Evolutionary conservation across 1,284 basidiomycete species (phyloP).

Genomic region (Malassezia sp.): DNA sequence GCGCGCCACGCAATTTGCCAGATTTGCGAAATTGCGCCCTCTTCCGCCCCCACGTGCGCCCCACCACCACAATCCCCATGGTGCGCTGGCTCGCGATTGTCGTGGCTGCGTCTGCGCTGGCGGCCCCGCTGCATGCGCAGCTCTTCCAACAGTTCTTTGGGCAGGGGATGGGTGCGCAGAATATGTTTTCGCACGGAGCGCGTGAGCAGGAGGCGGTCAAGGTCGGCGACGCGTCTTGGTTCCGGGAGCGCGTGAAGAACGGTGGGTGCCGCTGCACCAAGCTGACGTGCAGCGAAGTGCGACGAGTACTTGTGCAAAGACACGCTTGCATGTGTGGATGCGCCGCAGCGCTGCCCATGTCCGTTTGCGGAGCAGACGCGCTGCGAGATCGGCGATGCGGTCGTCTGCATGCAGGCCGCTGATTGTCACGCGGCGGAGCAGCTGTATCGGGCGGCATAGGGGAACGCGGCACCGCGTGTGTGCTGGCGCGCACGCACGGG

Average conservation of each 20-base stretch:
- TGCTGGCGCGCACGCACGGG: too few relatives aligned
- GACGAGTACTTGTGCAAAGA: slow-evolving; percentile 10
- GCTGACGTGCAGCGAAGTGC: slow-evolving; percentile 6
- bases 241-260: slow-evolving; percentile 10
- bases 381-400: slow-evolving; percentile 6
- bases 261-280: background rate
- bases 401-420: slow-evolving; percentile 4
- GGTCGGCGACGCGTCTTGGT: slow-evolving; percentile 16
- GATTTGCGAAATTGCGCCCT: too few relatives aligned
- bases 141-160: slow-evolving; percentile 13
- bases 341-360: slow-evolving; percentile 10
- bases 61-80: too few relatives aligned
- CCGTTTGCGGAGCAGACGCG: slow-evolving; percentile 10
- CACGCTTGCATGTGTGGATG: slow-evolving; percentile 14
- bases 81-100: too few relatives aligned
- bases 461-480: too few relatives aligned
- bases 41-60: too few relatives aligned
- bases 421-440: background rate
- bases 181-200: background rate
- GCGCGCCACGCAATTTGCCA: background rate
- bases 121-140: background rate
- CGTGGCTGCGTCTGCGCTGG: background rate
- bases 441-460: background rate
- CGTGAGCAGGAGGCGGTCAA: slow-evolving; percentile 7
- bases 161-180: too few relatives aligned